Base-by-base conservation (phyloP, 345 rosid species). In the Populus ilicifolia region DNA sequence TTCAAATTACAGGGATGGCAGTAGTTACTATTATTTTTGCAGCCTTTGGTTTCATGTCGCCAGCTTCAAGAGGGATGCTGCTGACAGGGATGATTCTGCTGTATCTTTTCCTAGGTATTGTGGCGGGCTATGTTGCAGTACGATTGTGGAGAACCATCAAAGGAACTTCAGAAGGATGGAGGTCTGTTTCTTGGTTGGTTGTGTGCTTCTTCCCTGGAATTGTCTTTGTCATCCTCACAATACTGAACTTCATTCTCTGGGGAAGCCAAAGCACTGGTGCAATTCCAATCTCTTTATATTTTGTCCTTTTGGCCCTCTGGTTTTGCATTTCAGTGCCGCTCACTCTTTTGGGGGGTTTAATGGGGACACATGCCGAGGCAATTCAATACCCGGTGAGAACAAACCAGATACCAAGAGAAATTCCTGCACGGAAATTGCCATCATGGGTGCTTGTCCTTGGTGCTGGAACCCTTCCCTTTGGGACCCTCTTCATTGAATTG, bases 381-480 rank as follows among this genome's bases (percentile, higher is more conserved):
- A 92, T 90, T 74, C 81, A 82, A 29, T 90, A 82, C 59, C 93
- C 97, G 16, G 92, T 92, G 21, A 77, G 93, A 73, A 88, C 94
- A 75, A 89, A 90, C 85, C 94, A 88, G 88, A 90, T 92, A 39
- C 97, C 97, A 12, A 83, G 97, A 84, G 97, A 90, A 83, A 90
- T 92, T 72, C 97, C 97, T 67, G 93, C 89, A 65, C 90, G 91
- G 71, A 92, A 90, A 76, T 92, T 90, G 81, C 97, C 97, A 33
- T 90, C 94, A 50, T 92, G 94, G 94, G 92, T 90, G 74, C 93
- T 92, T 66, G 97, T 92, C 65, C 94, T 92, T 5, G 97, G 97
- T 72, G 94, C 97, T 71, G 97, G 97, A 79, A 88, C 93, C 66
- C 91, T 92, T 77, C 97, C 93, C 23, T 92, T 92, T 27, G 94